Evolutionary conservation across 176 grass and related monocot genomes (phyloP), one percentile per base, ranked within the genome.

Genomic region (Microstegium vimineum): DNA sequence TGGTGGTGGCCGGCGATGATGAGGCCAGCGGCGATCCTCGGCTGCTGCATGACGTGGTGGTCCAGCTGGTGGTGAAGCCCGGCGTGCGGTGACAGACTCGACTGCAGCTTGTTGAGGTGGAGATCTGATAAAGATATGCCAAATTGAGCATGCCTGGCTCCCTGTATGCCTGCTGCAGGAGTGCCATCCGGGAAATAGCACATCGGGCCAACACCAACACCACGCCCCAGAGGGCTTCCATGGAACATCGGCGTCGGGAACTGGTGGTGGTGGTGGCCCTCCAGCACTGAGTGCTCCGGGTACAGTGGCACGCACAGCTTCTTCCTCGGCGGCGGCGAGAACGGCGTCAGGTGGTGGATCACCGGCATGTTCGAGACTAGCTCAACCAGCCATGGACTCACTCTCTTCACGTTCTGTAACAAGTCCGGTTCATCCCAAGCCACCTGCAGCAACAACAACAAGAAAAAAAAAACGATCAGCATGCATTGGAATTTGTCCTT

Each of bases 131-230:
- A 87, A 87, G 96, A 83, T 88, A 94, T 80, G 82, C 93, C 97
- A 77, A 99, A 99, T 89, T 90, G 93, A 92, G 97, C 89, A 99
- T 99, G 97, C 97, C 97, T 99, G 97, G 97, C 93, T 99, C 97
- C 97, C 97, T 99, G 97, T 99, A 99, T 92, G 89, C 91, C 93
- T 89, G 90, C 93, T 89, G 90, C 89, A 96, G 91, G 93, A 93
- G 87, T 91, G 72, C 80, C 85, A 52, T 92, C 88, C 41, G 83
- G 90, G 83, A 90, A 94, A 40, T 87, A 94, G 92, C 88, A 91
- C 88, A 91, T 73, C 35, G 89, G 86, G 62, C 69, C 86, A 41
- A 73, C 80, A 13, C 62, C 86, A 28, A 71, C 79, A 13, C 85
- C 79, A 6, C 85, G 83, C 12, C 83, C 70, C 45, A 90, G 89